Conservation (phyloP, 768 basidiomycete genomes). For the Kwoniella botswanensis region DNA sequence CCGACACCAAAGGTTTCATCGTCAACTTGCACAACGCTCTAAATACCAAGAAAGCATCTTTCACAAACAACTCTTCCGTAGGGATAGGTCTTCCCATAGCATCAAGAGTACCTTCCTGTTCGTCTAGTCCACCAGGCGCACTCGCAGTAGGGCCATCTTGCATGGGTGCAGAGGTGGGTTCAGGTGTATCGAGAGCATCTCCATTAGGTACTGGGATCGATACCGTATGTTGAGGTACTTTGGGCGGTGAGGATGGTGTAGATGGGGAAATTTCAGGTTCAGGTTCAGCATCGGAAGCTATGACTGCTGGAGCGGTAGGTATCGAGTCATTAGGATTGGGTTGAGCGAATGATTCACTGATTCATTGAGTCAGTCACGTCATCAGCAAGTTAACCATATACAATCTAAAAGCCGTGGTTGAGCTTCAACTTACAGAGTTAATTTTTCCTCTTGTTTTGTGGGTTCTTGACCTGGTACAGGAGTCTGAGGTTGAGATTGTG, state of each 20-base stretch:
- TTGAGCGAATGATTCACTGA: slow-evolving; percentile 52
- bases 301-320: slow-evolving; percentile 44
- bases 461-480: slow-evolving; percentile 22
- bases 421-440: slow-evolving; percentile 46
- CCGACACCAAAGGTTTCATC: slow-evolving; percentile 93
- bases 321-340: slow-evolving; percentile 58
- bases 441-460: slow-evolving; percentile 22
- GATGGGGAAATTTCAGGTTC: slow-evolving; percentile 11
- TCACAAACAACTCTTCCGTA: slow-evolving; percentile 87
- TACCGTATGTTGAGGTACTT: slow-evolving; percentile 38
- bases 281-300: slow-evolving; percentile 23
- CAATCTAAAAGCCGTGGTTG: too few relatives aligned
- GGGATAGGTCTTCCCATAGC: slow-evolving; percentile 64
- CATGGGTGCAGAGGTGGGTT: slow-evolving; percentile 19
- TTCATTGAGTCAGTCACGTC: too few relatives aligned
- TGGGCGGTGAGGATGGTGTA: slow-evolving; percentile 20
- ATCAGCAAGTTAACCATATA: too few relatives aligned
- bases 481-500: slow-evolving; percentile 25
- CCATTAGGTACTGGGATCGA: slow-evolving; percentile 52
- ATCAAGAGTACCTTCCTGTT: slow-evolving; percentile 45
- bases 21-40: slow-evolving; percentile 95
- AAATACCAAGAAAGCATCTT: slow-evolving; percentile 97
- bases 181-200: slow-evolving; percentile 47
- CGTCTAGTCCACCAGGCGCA: slow-evolving; percentile 28
- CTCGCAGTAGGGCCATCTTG: slow-evolving; percentile 3